Conservation (phyloP, 1,139 yeast species). For the Geotrichum armillariae region DNA sequence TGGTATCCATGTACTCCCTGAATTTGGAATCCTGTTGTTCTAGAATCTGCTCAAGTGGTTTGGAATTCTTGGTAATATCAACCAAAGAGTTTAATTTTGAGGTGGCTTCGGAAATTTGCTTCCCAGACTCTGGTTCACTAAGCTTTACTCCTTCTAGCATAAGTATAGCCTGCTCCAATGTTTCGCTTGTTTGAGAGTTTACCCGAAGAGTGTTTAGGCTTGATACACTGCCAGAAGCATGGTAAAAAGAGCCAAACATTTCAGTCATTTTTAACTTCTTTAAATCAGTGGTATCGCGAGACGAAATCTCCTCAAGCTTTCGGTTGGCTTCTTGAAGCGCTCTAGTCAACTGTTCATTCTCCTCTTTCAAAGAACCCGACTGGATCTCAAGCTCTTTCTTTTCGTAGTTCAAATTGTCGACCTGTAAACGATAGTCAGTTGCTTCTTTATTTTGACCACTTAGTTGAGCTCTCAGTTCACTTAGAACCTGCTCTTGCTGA, state of each 20-base stretch:
- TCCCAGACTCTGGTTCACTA: background rate
- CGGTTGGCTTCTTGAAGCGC: slow-evolving; percentile 29
- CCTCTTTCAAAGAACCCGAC: slow-evolving; percentile 33
- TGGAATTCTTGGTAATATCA: too few species aligned
- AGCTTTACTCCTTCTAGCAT: slow-evolving; percentile 8
- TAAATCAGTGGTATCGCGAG: background rate
- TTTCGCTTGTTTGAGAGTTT: background rate
- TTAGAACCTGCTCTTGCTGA: slow-evolving; percentile 28
- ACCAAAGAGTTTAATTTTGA: background rate
- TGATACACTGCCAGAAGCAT: too few species aligned
- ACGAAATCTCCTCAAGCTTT: slow-evolving; percentile 8
- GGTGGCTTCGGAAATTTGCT: slow-evolving; percentile 11
- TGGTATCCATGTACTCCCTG: slow-evolving; percentile 10
- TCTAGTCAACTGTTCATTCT: slow-evolving; percentile 30
- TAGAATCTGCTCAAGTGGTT: slow-evolving; percentile 6
- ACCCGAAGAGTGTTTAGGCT: too few species aligned
- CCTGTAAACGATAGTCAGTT: slow-evolving; percentile 28
- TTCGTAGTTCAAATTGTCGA: slow-evolving; percentile 36
- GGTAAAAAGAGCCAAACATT: background rate
- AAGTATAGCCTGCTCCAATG: slow-evolving; percentile 6
- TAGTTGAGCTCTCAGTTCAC: slow-evolving; percentile 13
- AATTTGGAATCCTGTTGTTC: slow-evolving; percentile 17
- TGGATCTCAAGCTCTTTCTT: slow-evolving; percentile 36
- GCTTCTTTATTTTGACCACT: slow-evolving; percentile 14
- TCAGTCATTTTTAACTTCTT: background rate